Evolutionary conservation across 2,329 filamentous ascomycete genomes (phyloP), one percentile per base, ranked within the genome.

Genomic region (Neofusicoccum cordaticola): DNA sequence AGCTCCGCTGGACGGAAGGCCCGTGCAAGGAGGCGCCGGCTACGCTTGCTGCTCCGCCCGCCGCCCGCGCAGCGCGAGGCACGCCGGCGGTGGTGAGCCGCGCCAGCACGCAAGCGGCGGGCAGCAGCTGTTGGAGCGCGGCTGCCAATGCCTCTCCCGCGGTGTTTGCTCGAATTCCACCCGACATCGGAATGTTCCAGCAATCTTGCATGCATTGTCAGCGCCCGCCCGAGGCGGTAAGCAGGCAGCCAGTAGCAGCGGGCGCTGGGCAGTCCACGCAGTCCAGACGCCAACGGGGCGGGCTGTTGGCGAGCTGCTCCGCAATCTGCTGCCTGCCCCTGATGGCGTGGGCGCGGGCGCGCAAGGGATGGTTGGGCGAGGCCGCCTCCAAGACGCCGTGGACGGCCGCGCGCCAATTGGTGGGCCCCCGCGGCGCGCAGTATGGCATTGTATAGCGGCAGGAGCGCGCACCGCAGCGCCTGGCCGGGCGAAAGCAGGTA

Each of bases 161-260:
- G 56, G 56, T 31, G 37, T 60, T 60, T 45, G 56, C 56, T 34
- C 53, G 27, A 35, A 45, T 58, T 58, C 41, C 53, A 42, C 56
- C 41, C 22, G 17, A 13, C 8, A 47, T 60, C 56, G 41, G 56
- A 60, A 60, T 60, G 56, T 60, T 17, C 56, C 42, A 60, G 56
- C 42, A 48, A 37, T 47, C 56, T 22, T 47, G 42, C 41, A 19
- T 37, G 39, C 42, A 48, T 13, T 60, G 56, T 15, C 56, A 37
- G 56, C 56, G 42, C 9, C 56, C 56, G 56, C 22, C 41, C 31
- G 56, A 60, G 56, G 56, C 56, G 56, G 56, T 60, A 60, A 60
- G 56, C 56, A 48, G 15, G 56, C 56, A 47, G 42, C 56, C 56
- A 60, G 56, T 60, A 35, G 56, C 56, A 39, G 41, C 56, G 2